Conservation (phyloP, 108 stramenopile species). For the Skeletonema menzelii region DNA sequence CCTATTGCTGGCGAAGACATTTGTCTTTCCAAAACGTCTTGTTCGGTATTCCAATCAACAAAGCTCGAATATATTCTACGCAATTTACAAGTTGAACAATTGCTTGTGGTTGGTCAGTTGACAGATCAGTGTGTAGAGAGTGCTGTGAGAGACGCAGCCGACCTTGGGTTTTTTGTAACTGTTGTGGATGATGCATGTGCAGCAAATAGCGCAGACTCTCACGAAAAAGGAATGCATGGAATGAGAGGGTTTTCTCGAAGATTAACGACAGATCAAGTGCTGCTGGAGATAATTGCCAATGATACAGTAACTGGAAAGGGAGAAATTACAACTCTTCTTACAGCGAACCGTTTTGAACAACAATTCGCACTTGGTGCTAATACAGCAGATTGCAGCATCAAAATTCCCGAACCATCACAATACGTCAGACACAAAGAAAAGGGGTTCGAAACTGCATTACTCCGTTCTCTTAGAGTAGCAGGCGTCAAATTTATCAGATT, state of each 20-base stretch:
- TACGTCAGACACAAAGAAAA: conserved; percentile 13
- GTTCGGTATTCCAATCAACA: conserved; percentile 74
- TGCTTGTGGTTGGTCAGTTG: conserved; percentile 71
- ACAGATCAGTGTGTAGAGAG: conserved; percentile 83
- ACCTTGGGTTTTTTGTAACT: conserved; percentile 74
- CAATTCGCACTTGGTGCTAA: too few relatives aligned
- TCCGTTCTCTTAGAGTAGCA: conserved; percentile 66
- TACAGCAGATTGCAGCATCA: not conserved
- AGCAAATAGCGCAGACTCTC: conserved; percentile 44
- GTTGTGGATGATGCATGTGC: conserved; percentile 81
- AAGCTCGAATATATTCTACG: conserved; percentile 68
- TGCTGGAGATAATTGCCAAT: conserved; percentile 49
- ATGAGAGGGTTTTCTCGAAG: conserved; percentile 69
- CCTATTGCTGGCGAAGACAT: conserved; percentile 69
- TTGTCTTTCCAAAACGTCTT: conserved; percentile 63
- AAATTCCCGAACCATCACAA: conserved; percentile 14
- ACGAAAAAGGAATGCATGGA: conserved; percentile 56
- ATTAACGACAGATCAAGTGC: conserved; percentile 47
- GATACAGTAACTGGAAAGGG: conserved; percentile 8
- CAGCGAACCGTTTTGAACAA: not conserved
- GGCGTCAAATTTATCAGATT: conserved; percentile 80
- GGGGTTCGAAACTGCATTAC: conserved; percentile 45
- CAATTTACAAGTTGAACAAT: conserved; percentile 63
- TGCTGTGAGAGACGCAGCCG: conserved; percentile 78
- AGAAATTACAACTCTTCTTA: not conserved